Evolutionary conservation across 73 alveolate genomes (phyloP), one percentile per base, ranked within the genome.

Genomic region (Paramecium pentaurelia): DNA sequence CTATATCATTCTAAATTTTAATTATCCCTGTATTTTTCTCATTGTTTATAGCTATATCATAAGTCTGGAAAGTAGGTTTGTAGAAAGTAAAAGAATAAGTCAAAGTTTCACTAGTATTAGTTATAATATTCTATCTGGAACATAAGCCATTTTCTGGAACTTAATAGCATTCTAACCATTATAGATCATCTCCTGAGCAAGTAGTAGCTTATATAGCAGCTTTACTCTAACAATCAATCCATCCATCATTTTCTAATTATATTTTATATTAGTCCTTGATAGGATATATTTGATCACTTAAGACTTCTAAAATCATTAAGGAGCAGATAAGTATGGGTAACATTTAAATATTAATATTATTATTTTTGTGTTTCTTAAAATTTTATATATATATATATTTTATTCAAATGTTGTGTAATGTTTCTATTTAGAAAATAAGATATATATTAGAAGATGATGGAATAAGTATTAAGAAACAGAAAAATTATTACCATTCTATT

Each of bases 381-480:
- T 34, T 34, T 34, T 34, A 34, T 34, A 34, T 34, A 34, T 34
- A 34, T 34, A 54, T 54, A 54, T 54, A 54, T 54, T 18, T 12
- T 54, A 18, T 80, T 45, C 54, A 30, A 27, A 64, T 64, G 0
- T 51, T 16, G 25, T 80, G 45, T 40, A 80, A 80, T 18, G 45
- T 6, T 3, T 80, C 91, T 34, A 20, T 3, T 80, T 80, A 14
- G 14, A 47, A 22, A 9, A 45, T 34, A 20, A 80, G 14, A 47
- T 80, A 80, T 25, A 8, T 28, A 47, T 49, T 80, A 28, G 91
- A 77, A 80, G 14, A 49, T 80, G 91, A 45, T 38, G 91, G 91
- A 10, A 80, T 77, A 10, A 80, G 30, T 3, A 77, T 59, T 4
- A 36, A 2, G 91, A 80, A 10, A 80, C 91, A 25, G 91, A 47